Evolutionary conservation across 352 stramenopile species (phyloP), one percentile per base, ranked within the genome.

Genomic region (Phytophthora cryptogea): DNA sequence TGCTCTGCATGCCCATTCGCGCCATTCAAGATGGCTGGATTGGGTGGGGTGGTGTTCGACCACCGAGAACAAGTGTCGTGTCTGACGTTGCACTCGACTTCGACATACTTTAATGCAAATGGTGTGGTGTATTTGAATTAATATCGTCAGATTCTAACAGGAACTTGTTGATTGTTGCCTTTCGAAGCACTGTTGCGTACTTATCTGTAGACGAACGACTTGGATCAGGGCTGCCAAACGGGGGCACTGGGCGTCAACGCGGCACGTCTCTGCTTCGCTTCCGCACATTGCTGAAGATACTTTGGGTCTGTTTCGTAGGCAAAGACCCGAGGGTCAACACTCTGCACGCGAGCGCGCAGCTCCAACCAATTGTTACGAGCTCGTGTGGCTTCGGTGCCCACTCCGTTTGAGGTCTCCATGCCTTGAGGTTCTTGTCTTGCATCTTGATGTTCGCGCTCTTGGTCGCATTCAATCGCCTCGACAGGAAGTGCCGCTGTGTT

Each of bases 321-420:
- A 31, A 71, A 71, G 30, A 71, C 43, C 11, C 58, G 57, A n/a
- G 63, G 51, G 23, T 63, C 63, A 28, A 66, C 57, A 30, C 23
- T 71, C 20, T 71, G 39, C 13, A 71, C 63, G 9, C 63, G 58
- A 56, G 58, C 40, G 17, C 63, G 51, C 7, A 68, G 46, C 30
- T 70, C 62, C 16, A 58, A 8, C 62, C 56, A 66, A 10, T 54
- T 68, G 20, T 20, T 60, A 17, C 31, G 54, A 9, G 54, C 54
- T 37, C 14, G n/a, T 20, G 48, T 45, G 32, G 36, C 48, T 16
- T 56, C 43, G 5, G 31, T 64, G 10, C 23, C 5, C 5, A 20
- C 23, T 14, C 27, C 5, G 8, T 46, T 36, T 11, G 17, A 42
- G 0, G 20, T 13, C 4, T 50, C 47, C 8, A 30, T 7, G 17